A percentile compares a stretch with the other conserved stretches of the same genome.
These are phyloP conservation scores for Haematococcus lacustris DNA, from an alignment of 139 green algal genomes.

Conservation along the genomic window DNA sequence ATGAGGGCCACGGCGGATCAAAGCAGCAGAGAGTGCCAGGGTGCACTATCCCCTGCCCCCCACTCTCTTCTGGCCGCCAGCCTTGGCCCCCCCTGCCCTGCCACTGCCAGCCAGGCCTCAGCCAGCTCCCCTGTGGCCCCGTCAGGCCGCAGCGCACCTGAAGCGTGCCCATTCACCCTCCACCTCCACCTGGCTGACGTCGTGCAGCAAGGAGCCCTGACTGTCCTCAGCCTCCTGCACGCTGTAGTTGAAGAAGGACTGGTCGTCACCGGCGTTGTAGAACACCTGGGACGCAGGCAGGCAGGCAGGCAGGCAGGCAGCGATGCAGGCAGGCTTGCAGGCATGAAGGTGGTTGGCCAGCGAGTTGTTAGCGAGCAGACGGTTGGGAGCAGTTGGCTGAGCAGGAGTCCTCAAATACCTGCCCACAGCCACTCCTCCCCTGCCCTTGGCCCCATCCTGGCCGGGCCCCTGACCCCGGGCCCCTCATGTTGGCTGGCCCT, in stretches of 20 bases:
- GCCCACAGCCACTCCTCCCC: background rate
- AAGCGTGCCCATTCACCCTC: slow-evolving; percentile 48
- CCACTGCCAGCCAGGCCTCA: no score
- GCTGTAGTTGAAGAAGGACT: slow-evolving; percentile 64
- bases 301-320: background rate
- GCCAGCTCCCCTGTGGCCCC: no score
- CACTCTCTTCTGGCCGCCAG: no score
- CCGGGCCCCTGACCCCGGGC: background rate
- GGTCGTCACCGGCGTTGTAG: slow-evolving; percentile 38
- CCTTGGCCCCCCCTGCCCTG: no score
- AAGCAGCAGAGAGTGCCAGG: no score
- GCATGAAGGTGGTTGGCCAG: background rate
- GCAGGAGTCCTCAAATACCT: background rate
- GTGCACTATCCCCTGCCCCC: no score
- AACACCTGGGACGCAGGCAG: slow-evolving; percentile 11
- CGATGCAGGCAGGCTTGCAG: background rate
- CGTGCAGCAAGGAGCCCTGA: slow-evolving; percentile 54
- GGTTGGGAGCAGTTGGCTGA: background rate
- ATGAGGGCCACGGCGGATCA: no score
- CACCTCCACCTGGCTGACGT: slow-evolving; percentile 58
- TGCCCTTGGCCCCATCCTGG: background rate
- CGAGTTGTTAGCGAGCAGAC: background rate
- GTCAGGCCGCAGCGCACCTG: no score
- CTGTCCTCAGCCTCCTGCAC: slow-evolving; percentile 21
- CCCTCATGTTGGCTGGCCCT: background rate